Evolutionary conservation across 2,329 filamentous ascomycete species (phyloP).

Genomic region (Fusarium anguioides): DNA sequence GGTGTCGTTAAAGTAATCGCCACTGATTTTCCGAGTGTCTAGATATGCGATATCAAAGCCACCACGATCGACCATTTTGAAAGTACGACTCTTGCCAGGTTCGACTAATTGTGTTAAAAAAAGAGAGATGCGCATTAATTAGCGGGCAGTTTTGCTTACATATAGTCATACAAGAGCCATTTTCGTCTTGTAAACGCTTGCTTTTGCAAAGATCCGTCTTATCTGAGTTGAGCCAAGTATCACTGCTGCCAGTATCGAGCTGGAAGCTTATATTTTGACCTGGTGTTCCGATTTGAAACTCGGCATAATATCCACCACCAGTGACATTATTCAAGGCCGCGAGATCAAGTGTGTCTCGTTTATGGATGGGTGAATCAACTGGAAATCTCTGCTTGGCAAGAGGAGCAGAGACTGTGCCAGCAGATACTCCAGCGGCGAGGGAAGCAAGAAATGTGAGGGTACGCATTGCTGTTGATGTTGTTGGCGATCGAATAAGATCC

Average conservation of each 20-base stretch:
- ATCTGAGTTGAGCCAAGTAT: conserved; percentile 70
- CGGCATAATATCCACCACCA: conserved; percentile 66
- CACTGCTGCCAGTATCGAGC: conserved; percentile 72
- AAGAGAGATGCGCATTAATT: no score
- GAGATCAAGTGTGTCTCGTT: conserved; percentile 49
- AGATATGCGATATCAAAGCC: conserved; percentile 72
- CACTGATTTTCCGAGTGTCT: conserved; percentile 63
- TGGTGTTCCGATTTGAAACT: conserved; percentile 69
- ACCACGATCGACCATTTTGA: conserved; percentile 53
- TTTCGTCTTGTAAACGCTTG: conserved; percentile 47
- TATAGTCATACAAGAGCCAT: conserved; percentile 48
- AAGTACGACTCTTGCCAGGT: conserved; percentile 60
- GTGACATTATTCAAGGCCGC: conserved; percentile 63
- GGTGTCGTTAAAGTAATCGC: conserved; percentile 69
- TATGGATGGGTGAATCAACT: conserved; percentile 29
- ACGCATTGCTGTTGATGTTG: conserved; percentile 19
- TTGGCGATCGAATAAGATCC: not conserved
- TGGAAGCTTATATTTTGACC: conserved; percentile 64
- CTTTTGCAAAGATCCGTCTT: conserved; percentile 69
- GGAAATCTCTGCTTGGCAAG: conserved; percentile 32
- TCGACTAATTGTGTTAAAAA: conserved; percentile 54
- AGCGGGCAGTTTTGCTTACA: no score
- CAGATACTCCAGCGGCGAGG: conserved; percentile 37
- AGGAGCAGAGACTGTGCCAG: conserved; percentile 42
- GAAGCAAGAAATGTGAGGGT: conserved; percentile 32